Percentiles rank a stretch among this genome's conserved stretches.
Conservation (phyloP, 1,139 yeast genomes). For the Candida sojae region DNA sequence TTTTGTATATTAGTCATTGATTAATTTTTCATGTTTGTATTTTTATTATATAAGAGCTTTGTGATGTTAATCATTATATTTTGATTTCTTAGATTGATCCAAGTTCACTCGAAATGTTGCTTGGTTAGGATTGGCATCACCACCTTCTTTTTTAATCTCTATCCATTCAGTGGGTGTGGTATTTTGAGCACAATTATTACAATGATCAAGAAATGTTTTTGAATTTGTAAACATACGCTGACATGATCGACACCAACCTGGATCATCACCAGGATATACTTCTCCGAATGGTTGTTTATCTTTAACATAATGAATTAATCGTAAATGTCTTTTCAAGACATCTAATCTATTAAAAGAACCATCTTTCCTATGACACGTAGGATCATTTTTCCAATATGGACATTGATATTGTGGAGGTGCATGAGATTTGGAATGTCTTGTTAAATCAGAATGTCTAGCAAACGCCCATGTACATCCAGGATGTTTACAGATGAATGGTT, state of each 20-base stretch:
- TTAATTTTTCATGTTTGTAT: not conserved
- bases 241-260: constrained; percentile 69
- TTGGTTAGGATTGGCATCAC: constrained; percentile 3
- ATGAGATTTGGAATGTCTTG: constrained; percentile 67
- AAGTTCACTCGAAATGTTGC: constrained; percentile 12
- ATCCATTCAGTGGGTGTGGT: constrained; percentile 32
- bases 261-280: constrained; percentile 35
- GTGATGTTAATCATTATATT: not conserved
- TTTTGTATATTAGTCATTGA: not conserved
- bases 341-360: constrained; percentile 72
- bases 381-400: constrained; percentile 68
- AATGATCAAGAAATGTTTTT: constrained; percentile 65
- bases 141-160: constrained; percentile 6
- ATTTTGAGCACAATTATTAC: constrained; percentile 58
- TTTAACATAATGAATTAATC: constrained; percentile 63
- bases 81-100: constrained; percentile 3
- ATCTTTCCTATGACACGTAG: constrained; percentile 71
- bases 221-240: constrained; percentile 58
- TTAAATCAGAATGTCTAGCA: constrained; percentile 63
- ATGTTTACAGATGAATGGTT: constrained; percentile 47
- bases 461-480: constrained; percentile 69
- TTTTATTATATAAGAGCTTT: not conserved
- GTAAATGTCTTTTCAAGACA: constrained; percentile 68
- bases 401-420: constrained; percentile 65
- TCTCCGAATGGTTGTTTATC: constrained; percentile 33